Evolutionary conservation across 192 early-diverging fungal species (phyloP).

Genomic region (Coemansia sp.): DNA sequence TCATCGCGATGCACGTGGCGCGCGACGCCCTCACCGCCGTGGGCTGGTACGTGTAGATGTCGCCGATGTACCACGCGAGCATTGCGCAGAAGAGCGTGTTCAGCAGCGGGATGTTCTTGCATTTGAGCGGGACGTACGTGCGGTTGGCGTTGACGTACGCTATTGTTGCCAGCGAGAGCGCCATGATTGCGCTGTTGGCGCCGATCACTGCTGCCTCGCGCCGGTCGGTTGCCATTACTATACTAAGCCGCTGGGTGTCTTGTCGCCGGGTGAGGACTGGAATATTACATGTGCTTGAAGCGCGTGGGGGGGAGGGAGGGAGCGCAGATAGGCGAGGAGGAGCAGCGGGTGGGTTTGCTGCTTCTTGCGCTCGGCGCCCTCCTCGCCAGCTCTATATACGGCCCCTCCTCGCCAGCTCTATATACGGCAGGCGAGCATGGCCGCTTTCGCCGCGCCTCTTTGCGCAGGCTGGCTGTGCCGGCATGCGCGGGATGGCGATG

Average conservation of each 20-base stretch:
- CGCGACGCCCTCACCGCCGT: conserved; percentile 28
- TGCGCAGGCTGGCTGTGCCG: too few species aligned
- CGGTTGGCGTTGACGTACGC: conserved; percentile 37
- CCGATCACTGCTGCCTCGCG: conserved; percentile 39
- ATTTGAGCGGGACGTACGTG: conserved; percentile 37
- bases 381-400: neutral
- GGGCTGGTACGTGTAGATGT: conserved; percentile 46
- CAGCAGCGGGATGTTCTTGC: conserved; percentile 50
- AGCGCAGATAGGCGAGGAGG: too few species aligned
- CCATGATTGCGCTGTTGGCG: conserved; percentile 30
- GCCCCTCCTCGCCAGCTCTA: too few species aligned
- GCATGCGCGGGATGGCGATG: neutral
- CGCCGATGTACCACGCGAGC: conserved; percentile 44
- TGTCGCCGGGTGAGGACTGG: too few species aligned
- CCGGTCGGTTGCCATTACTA: conserved; percentile 9
- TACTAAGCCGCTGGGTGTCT: too few species aligned
- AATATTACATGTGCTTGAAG: too few species aligned
- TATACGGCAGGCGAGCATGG: neutral
- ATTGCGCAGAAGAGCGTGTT: conserved; percentile 27
- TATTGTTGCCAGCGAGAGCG: conserved; percentile 16
- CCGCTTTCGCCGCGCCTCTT: too few species aligned
- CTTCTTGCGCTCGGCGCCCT: neutral
- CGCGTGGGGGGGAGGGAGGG: too few species aligned
- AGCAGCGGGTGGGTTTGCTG: too few species aligned
- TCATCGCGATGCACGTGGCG: conserved; percentile 30